These are phyloP conservation scores for Tolypocladium nubicola DNA, from an alignment of 2,329 filamentous ascomycete genomes.

Conservation along the genomic window DNA sequence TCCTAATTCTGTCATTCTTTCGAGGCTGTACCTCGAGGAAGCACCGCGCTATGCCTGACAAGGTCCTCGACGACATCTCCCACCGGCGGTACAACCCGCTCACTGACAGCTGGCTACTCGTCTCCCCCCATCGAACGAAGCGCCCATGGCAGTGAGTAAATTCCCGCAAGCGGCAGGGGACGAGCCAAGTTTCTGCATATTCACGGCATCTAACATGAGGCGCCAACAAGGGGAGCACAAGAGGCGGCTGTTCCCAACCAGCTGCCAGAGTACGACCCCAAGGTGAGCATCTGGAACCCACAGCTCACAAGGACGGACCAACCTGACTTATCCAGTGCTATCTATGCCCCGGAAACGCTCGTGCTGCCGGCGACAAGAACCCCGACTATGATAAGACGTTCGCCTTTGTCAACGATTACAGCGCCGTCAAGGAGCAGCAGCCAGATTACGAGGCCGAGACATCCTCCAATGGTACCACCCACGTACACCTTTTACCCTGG, in stretches of 20 bases:
- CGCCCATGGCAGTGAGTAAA: constrained; percentile 85
- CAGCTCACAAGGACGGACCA: neutral
- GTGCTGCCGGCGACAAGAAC: constrained; percentile 78
- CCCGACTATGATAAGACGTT: constrained; percentile 81
- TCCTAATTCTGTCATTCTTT: too few species aligned
- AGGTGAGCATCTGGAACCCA: constrained; percentile 28
- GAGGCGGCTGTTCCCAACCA: constrained; percentile 58
- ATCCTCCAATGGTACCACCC: constrained; percentile 23
- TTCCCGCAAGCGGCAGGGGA: neutral
- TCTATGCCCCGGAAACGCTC: constrained; percentile 81
- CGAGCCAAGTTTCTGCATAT: neutral
- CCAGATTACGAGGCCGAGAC: constrained; percentile 53
- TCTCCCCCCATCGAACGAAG: constrained; percentile 94
- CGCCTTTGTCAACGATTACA: constrained; percentile 95
- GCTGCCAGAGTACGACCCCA: constrained; percentile 72
- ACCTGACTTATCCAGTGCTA: constrained; percentile 57
- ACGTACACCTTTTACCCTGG: too few species aligned
- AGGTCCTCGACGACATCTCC: constrained; percentile 87
- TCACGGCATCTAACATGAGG: neutral
- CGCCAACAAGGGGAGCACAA: constrained; percentile 57
- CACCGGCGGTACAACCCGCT: constrained; percentile 91
- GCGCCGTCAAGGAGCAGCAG: constrained; percentile 90
- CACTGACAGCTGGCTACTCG: constrained; percentile 81
- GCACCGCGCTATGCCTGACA: constrained; percentile 49
- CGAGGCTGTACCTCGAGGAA: neutral